A percentile compares a stretch with the other conserved stretches of the same genome.
These are phyloP conservation scores for Thelonectria olida DNA, from an alignment of 2,329 filamentous ascomycete species.

Conservation along the genomic window DNA sequence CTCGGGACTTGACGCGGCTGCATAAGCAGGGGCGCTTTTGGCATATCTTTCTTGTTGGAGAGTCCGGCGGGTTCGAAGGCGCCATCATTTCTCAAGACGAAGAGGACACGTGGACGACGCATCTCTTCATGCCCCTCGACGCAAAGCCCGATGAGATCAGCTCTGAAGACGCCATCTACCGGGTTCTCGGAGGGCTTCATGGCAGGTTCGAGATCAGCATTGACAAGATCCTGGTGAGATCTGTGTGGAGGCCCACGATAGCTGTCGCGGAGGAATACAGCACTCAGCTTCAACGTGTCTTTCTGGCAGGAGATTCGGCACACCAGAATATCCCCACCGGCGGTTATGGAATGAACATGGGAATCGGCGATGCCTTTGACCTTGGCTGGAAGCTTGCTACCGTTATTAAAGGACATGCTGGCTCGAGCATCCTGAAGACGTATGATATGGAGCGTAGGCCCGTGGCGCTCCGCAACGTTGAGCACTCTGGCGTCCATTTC, in stretches of 20 bases:
- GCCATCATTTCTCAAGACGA: constrained; percentile 10
- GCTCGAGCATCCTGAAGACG: constrained; percentile 28
- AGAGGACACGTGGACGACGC: not conserved
- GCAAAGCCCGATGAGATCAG: not conserved
- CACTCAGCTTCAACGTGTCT: constrained; percentile 45
- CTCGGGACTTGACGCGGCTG: not conserved
- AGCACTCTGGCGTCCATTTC: constrained; percentile 22
- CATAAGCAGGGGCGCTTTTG: constrained; percentile 14
- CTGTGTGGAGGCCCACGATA: constrained; percentile 33
- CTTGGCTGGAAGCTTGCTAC: constrained; percentile 47
- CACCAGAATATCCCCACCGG: constrained; percentile 48
- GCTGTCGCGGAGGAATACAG: constrained; percentile 29
- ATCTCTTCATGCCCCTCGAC: not conserved
- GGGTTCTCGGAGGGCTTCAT: constrained; percentile 12
- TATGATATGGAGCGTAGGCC: constrained; percentile 38
- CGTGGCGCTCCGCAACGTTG: constrained; percentile 26
- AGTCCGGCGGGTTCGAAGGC: not conserved
- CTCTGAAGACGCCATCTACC: constrained; percentile 14
- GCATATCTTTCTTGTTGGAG: constrained; percentile 6
- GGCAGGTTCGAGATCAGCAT: constrained; percentile 24
- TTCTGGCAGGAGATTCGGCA: constrained; percentile 47
- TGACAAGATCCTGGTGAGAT: constrained; percentile 35
- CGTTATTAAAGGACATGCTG: constrained; percentile 30
- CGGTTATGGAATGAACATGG: constrained; percentile 50
- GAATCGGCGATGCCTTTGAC: constrained; percentile 46